Conservation (phyloP, 768 basidiomycete species). For the Lyophyllum decastes region DNA sequence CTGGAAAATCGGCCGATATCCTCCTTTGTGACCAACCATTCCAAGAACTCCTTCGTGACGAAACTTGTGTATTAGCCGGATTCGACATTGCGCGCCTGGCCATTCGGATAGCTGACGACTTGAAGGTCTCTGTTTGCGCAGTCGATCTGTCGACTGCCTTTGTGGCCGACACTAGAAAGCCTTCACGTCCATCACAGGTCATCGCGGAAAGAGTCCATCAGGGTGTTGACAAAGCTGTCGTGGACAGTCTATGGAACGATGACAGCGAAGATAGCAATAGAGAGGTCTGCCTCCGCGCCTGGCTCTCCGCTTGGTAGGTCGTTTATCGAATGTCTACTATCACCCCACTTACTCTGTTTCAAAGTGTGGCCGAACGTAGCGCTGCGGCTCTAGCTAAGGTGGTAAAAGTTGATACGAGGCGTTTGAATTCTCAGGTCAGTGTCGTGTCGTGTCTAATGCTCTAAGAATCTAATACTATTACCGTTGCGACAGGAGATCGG, state of each 20-base stretch:
- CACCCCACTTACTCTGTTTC: not conserved
- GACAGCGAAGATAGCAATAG: slow-evolving; percentile 15
- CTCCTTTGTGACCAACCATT: slow-evolving; percentile 13
- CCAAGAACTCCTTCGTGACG: slow-evolving; percentile 18
- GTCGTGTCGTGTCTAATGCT: not conserved
- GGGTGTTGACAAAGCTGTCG: slow-evolving; percentile 10
- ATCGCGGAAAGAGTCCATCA: slow-evolving; percentile 18
- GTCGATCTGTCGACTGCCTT: slow-evolving; percentile 37
- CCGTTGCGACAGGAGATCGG: slow-evolving; percentile 26
- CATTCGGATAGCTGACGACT: slow-evolving; percentile 28
- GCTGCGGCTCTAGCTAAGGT: slow-evolving; percentile 2
- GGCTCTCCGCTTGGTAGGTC: slow-evolving; percentile 37
- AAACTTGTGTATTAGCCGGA: slow-evolving; percentile 26
- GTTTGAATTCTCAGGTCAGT: slow-evolving; percentile 22
- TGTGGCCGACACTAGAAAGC: slow-evolving; percentile 16
- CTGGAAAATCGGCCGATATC: not conserved
- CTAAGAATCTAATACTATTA: not conserved
- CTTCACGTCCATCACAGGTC: slow-evolving; percentile 28
- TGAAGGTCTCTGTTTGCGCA: slow-evolving; percentile 29
- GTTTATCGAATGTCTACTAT: not conserved
- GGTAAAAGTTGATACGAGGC: slow-evolving; percentile 20
- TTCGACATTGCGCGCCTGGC: slow-evolving; percentile 39
- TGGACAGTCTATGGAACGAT: slow-evolving; percentile 32
- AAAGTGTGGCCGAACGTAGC: slow-evolving; percentile 24
- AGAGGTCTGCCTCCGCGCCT: slow-evolving; percentile 37